A percentile compares a stretch with the other conserved stretches of the same genome.
Conservation (phyloP, 345 rosid genomes). For the Sonneratia alba region DNA sequence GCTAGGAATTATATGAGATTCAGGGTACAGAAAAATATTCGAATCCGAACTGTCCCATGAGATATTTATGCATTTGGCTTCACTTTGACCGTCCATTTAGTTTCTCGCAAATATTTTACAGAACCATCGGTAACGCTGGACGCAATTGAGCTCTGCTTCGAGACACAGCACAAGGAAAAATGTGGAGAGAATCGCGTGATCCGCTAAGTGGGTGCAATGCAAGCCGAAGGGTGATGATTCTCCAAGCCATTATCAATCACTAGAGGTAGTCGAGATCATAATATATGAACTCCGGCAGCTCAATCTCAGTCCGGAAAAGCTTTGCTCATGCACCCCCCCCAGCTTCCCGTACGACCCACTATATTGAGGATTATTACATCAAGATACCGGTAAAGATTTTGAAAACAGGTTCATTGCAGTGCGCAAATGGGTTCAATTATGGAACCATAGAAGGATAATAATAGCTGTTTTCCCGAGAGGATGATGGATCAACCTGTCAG, state of each 20-base stretch:
- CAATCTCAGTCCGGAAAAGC: conserved; percentile 48
- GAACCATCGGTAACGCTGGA: not conserved
- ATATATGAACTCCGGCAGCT: conserved; percentile 45
- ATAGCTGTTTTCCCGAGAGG: too few relatives aligned
- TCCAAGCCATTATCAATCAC: conserved; percentile 38
- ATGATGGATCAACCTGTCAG: too few relatives aligned
- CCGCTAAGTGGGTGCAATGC: conserved; percentile 14
- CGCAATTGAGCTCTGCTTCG: not conserved
- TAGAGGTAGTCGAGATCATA: conserved; percentile 42
- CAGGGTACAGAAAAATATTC: too few relatives aligned
- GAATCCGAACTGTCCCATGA: too few relatives aligned
- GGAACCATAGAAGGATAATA: too few relatives aligned
- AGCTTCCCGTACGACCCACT: conserved; percentile 46
- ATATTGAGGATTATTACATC: not conserved
- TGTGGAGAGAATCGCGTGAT: conserved; percentile 17
- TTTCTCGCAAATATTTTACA: not conserved
- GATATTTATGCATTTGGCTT: too few relatives aligned
- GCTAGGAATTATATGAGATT: too few relatives aligned
- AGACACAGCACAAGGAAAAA: conserved; percentile 44
- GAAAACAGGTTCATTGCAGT: too few relatives aligned
- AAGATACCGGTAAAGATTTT: too few relatives aligned
- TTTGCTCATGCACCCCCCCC: conserved; percentile 34
- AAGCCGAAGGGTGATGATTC: conserved; percentile 41
- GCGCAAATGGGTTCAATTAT: too few relatives aligned
- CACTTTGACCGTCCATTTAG: too few relatives aligned